Conservation (phyloP, 257 asterid genomes). For the Plantago ovata region DNA sequence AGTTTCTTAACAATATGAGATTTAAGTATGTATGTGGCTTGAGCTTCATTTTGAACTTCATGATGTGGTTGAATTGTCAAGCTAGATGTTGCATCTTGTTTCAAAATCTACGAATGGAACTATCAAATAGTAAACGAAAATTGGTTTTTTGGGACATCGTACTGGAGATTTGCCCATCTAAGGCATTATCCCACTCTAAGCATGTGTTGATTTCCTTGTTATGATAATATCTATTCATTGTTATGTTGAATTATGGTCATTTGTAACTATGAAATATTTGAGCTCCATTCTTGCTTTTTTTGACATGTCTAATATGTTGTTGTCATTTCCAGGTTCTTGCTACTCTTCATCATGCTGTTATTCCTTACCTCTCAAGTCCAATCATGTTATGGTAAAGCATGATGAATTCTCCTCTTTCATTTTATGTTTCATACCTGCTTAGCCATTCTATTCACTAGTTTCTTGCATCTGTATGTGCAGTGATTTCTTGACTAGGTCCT, state of each 20-base stretch:
- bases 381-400: constrained; percentile 65
- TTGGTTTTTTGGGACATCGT: too few relatives aligned
- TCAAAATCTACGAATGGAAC: too few relatives aligned
- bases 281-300: background rate
- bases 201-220: too few relatives aligned
- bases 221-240: too few relatives aligned
- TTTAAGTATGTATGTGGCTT: too few relatives aligned
- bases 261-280: constrained; percentile 4
- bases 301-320: background rate
- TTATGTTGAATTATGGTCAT: background rate
- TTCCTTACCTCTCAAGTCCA: constrained; percentile 81
- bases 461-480: constrained; percentile 37
- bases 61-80: too few relatives aligned
- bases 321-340: constrained; percentile 67
- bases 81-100: too few relatives aligned
- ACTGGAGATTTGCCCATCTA: too few relatives aligned
- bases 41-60: too few relatives aligned
- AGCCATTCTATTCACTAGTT: constrained; percentile 7
- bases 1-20: too few relatives aligned
- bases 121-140: too few relatives aligned
- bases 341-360: constrained; percentile 65
- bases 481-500: constrained; percentile 92
- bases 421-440: background rate
- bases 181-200: too few relatives aligned
- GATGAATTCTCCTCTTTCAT: background rate